These are phyloP conservation scores for Trichophyton verrucosum DNA, from an alignment of 2,329 filamentous ascomycete genomes.

Conservation along the genomic window DNA sequence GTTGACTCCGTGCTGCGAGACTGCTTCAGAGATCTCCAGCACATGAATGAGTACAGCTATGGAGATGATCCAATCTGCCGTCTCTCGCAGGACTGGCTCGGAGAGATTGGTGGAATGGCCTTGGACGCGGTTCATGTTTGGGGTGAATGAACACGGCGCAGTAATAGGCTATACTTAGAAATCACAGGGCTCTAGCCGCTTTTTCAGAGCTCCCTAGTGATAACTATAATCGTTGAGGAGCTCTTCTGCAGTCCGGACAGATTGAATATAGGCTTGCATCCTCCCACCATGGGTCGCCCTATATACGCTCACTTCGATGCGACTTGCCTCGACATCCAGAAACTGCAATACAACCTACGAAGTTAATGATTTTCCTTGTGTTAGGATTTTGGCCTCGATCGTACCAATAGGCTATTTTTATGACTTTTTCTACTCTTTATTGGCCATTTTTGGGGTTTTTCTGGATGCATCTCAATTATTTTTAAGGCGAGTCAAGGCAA, in stretches of 20 bases:
- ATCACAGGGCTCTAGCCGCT: background rate
- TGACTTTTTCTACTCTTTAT: background rate
- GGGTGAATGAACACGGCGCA: slow-evolving; percentile 5
- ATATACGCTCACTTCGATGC: too few species aligned
- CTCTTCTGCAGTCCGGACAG: background rate
- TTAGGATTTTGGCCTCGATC: background rate
- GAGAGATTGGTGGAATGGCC: slow-evolving; percentile 15
- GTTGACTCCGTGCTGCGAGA: slow-evolving; percentile 31
- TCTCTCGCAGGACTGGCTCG: slow-evolving; percentile 25
- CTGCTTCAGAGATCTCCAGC: slow-evolving; percentile 26
- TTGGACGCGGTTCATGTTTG: slow-evolving; percentile 11
- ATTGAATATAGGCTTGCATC: background rate
- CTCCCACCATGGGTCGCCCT: too few species aligned
- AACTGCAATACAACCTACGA: background rate
- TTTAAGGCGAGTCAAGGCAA: too few species aligned
- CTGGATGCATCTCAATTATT: too few species aligned
- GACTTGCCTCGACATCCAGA: too few species aligned
- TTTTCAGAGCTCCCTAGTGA: background rate
- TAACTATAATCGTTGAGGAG: background rate
- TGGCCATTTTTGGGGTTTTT: background rate
- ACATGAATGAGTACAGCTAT: slow-evolving; percentile 15
- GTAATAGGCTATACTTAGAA: background rate
- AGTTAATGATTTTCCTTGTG: background rate
- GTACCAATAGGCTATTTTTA: background rate
- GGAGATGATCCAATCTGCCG: slow-evolving; percentile 21